Evolutionary conservation across 441 rosid species (phyloP), one percentile per base, ranked within the genome.

Genomic region (Flueggea neowawraea): DNA sequence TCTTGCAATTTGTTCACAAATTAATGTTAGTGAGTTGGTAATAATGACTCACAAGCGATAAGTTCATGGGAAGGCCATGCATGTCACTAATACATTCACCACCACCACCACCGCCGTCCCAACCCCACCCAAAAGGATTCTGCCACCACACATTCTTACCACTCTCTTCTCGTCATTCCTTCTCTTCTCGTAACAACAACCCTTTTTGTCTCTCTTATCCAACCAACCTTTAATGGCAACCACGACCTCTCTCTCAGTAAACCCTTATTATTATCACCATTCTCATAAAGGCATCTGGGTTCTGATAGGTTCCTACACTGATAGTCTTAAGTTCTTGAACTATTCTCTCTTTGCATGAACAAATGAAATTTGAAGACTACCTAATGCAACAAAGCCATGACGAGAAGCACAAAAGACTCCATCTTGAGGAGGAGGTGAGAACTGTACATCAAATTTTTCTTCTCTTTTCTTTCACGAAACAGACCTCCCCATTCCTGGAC

Each of bases 351-450:
- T 36, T 36, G 41, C 1, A 36, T 36, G 41, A 36, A 4, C 41
- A 36, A 41, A 91, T 86, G 96, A 92, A 84, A 76, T 92, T 89
- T 76, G 96, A 90, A 75, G 88, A 92, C 74, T 71, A 80, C 57
- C 82, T 87, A 54, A 81, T 77, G 91, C 85, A 83, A 54, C 69
- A 67, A 69, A 69, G 53, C 17, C 83, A 79, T 61, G 83, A 78
- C 56, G 61, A 75, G 6, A 80, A 72, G 55, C 78, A 69, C 74
- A 81, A 72, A 64, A 77, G 74, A 65, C 71, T 67, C 31, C 73
- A 70, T 14, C 90, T 88, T 12, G 82, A 83, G 54, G 74, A 82
- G 55, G 90, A 88, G 88, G 87, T 77, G 60, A 70, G 45, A 36
- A 36, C 9, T 36, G 9, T 36, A 36, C 41, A 36, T 36, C 9